Evolutionary conservation across 2,329 filamentous ascomycete genomes (phyloP), one percentile per base, ranked within the genome.

Genomic region (Amesomyces nigricolor): DNA sequence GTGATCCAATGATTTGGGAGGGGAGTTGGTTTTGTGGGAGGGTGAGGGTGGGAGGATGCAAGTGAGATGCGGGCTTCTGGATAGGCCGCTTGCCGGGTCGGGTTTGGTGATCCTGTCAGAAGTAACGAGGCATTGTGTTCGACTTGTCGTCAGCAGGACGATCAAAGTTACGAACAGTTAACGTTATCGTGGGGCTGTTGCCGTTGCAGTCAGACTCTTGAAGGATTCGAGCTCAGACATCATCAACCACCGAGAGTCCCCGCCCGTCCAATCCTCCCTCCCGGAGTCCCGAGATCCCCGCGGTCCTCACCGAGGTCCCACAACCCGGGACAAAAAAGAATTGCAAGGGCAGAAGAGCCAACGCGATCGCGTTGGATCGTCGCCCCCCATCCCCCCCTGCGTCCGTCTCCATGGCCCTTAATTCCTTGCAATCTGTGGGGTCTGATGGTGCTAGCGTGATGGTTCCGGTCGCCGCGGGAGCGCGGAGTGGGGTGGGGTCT

Each of bases 11-110:
- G 46, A 35, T 17, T 35, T 39, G 35, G 40, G 9, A 32, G 17
- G 17, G 17, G 17, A 32, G 30, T 32, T 32, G 7, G 7, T 19
- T 30, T 39, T 50, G 48, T 51, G 47, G 56, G 44, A 48, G 51
- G 47, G 52, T 53, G 5, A 10, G 30, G 10, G 10, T 8, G 30
- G 7, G 7, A 35, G 11, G 8, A 9, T 35, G 32, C 11, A 35
- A 35, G 11, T 35, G 40, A 51, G 53, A 51, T 56, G 48, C 45
- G 51, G 22, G 37, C 47, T 16, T 13, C 51, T 45, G 51, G 51
- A 39, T 54, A 39, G 48, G 51, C 51, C 51, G 45, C 39, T 37
- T 48, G 38, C 49, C 49, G 49, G 35, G n/a, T 26, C 17, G 35
- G 39, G n/a, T 30, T 30, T 29, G 13, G 5, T 26, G 11, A 51